These are phyloP conservation scores for Pseudognaphalium luteoalbum DNA, from an alignment of 129 eudicot genomes.

Conservation along the genomic window DNA sequence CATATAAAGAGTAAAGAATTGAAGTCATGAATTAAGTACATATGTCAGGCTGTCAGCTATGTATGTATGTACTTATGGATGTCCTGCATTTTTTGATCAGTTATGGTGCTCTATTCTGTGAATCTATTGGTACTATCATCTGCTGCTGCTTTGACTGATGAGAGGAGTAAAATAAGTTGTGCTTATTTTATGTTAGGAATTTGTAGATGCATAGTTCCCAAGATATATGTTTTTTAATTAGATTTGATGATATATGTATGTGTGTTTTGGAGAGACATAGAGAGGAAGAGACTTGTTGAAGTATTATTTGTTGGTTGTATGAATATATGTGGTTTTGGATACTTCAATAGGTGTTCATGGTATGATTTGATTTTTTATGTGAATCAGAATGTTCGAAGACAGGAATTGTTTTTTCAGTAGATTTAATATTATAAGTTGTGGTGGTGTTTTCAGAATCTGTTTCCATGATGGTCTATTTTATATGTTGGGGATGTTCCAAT, in stretches of 20 bases:
- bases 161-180: slow-evolving; percentile 13
- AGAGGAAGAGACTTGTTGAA: slow-evolving; percentile 15
- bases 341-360: slow-evolving; percentile 23
- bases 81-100: background rate
- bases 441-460: slow-evolving; percentile 59
- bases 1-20: slow-evolving; percentile 1
- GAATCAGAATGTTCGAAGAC: slow-evolving; percentile 32
- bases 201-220: slow-evolving; percentile 28
- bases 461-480: slow-evolving; percentile 33
- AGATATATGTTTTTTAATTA: background rate
- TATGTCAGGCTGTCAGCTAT: slow-evolving; percentile 18
- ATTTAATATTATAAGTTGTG: slow-evolving; percentile 37
- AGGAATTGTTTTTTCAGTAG: slow-evolving; percentile 35
- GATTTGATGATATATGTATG: background rate
- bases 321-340: slow-evolving; percentile 13
- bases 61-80: slow-evolving; percentile 15
- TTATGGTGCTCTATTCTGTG: slow-evolving; percentile 3
- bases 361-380: slow-evolving; percentile 16
- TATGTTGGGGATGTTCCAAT: slow-evolving; percentile 32
- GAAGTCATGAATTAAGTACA: slow-evolving; percentile 2
- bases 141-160: slow-evolving; percentile 25
- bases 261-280: slow-evolving; percentile 22
- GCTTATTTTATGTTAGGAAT: slow-evolving; percentile 14
- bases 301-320: slow-evolving; percentile 13
- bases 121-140: slow-evolving; percentile 20